Base-by-base conservation (phyloP, 441 rosid genomes). In the Gossypium armourianum region DNA sequence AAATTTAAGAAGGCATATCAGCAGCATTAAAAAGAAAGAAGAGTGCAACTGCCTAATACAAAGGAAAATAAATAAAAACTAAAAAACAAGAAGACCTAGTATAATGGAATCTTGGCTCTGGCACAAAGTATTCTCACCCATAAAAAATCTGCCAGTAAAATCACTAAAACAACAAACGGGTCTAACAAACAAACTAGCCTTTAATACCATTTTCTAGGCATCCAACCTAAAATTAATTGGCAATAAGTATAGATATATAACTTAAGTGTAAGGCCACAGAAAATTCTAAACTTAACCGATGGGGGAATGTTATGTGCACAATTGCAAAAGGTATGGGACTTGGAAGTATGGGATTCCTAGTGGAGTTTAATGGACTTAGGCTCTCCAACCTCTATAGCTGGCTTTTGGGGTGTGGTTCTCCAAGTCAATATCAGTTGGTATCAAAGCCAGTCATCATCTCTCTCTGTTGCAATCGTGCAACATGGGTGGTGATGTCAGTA, bases 381-480 rank as follows among this genome's bases (percentile, higher is more conserved):
- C 45, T 36, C 45, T 36, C 12, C 45, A 36, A 36, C 10, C 45
- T 36, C 45, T 8, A 8, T 36, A 8, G 45, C 12, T 36, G 45
- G 45, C 45, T 36, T 36, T 36, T 36, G 2, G 12, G 12, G 12
- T 36, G 3, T 36, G 12, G 3, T 36, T 36, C 10, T 36, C 45
- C 45, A 36, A 36, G 45, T 8, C 45, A 36, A 8, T 36, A 36
- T 36, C 45, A 36, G 8, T 36, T 36, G 45, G 45, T 8, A 36
- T 36, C 45, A 36, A 36, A 36, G 45, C 45, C 12, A 36, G 12
- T 36, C 45, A 8, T 1, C 45, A 36, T 36, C 45, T 36, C 45
- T 36, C 45, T 8, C 12, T 7, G 45, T 94, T 87, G 74, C 83
- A 56, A 54, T 53, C 76, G 71, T n/a, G 52, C 15, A n/a, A n/a